These are phyloP conservation scores for Eutypa lata DNA, from an alignment of 2,329 filamentous ascomycete genomes.

Conservation along the genomic window DNA sequence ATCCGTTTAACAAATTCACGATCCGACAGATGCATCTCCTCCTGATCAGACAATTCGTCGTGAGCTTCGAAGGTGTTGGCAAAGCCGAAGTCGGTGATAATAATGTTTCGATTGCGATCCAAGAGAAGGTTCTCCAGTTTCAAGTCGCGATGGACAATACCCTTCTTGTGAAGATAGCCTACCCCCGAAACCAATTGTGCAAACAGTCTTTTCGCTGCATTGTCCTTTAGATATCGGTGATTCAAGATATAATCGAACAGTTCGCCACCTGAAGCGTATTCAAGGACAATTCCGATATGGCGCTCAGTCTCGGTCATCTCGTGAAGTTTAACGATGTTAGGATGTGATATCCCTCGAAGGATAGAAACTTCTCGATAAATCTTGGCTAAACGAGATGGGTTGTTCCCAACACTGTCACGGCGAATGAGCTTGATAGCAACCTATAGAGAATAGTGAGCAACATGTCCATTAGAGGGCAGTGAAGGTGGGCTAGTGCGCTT, in stretches of 20 bases:
- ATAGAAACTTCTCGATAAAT: constrained; percentile 98
- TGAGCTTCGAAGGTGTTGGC: constrained; percentile 92
- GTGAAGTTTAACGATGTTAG: constrained; percentile 93
- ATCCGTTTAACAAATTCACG: constrained; percentile 83
- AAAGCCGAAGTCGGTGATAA: constrained; percentile 99
- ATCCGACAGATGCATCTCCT: constrained; percentile 82
- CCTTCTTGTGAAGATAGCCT: constrained; percentile 96
- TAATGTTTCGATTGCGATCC: constrained; percentile 96
- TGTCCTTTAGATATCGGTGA: constrained; percentile 93
- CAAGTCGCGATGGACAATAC: constrained; percentile 94
- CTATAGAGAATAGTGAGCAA: constrained; percentile 36
- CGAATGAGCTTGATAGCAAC: constrained; percentile 96
- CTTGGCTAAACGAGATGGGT: constrained; percentile 86
- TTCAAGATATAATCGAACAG: constrained; percentile 98
- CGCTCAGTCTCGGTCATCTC: constrained; percentile 98
- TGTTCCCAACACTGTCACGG: constrained; percentile 82
- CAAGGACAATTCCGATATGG: constrained; percentile 96
- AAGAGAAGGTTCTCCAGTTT: constrained; percentile 95
- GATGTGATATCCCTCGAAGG: constrained; percentile 80
- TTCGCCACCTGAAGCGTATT: constrained; percentile 96
- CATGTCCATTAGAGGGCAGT: constrained; percentile 4
- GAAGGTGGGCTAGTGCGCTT: constrained; percentile 16
- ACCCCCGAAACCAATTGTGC: constrained; percentile 95
- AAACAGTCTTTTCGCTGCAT: constrained; percentile 84
- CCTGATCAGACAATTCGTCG: constrained; percentile 85